A percentile compares a stretch with the other conserved stretches of the same genome.
Evolutionary conservation across 805 yeast species (phyloP).

Genomic region (Pichia rugopelliculosa): DNA sequence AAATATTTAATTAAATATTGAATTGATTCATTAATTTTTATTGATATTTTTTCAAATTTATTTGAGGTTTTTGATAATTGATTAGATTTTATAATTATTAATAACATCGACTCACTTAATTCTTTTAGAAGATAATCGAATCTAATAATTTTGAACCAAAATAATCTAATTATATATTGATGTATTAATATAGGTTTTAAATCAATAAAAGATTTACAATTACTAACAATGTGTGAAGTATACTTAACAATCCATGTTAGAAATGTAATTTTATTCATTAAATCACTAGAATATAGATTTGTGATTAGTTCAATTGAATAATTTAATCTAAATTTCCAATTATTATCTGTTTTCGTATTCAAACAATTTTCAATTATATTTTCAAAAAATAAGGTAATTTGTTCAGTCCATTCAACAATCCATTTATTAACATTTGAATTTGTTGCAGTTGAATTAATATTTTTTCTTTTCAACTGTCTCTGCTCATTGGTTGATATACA

Average conservation of each 20-base stretch:
- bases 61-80: constrained; percentile 14
- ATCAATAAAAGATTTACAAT: constrained; percentile 12
- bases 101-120: constrained; percentile 51
- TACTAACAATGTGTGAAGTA: constrained; percentile 28
- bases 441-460: constrained; percentile 11
- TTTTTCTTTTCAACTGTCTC: constrained; percentile 46
- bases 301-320: constrained; percentile 56
- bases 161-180: constrained; percentile 50
- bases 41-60: constrained; percentile 14
- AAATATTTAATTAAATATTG: constrained; percentile 34
- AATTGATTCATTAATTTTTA: constrained; percentile 16
- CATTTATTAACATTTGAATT: constrained; percentile 48
- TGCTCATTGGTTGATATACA: constrained; percentile 80
- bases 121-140: constrained; percentile 56
- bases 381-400: constrained; percentile 55
- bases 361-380: constrained; percentile 40
- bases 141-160: constrained; percentile 62
- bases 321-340: constrained; percentile 45
- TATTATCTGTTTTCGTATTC: constrained; percentile 18
- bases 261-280: constrained; percentile 57
- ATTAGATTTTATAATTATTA: constrained; percentile 15
- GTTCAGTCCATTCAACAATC: constrained; percentile 87
- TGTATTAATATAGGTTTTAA: constrained; percentile 23
- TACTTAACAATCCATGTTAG: constrained; percentile 56
- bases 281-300: constrained; percentile 58